Evolutionary conservation across 2,329 filamentous ascomycete genomes (phyloP), one percentile per base, ranked within the genome.

Genomic region (Microcyclospora tardicrescens): DNA sequence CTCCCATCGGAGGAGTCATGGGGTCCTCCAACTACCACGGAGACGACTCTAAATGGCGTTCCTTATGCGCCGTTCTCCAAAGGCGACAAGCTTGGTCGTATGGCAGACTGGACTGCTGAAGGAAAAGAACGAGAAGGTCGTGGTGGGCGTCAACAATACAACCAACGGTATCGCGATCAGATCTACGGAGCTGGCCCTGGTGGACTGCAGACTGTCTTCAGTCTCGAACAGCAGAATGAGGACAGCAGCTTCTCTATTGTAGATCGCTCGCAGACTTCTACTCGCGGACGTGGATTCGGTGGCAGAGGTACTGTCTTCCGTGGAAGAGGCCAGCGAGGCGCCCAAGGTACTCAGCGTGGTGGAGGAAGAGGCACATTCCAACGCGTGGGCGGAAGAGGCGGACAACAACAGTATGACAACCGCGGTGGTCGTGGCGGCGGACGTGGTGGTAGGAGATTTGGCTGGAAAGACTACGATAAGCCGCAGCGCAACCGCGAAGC

Each of bases 401-500:
- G 77, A 38, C 77, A 84, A 56, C 71, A 75, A 52, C 73, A 74
- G 49, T 84, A 86, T 57, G 82, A 91, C 55, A 76, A 76, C 57
- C 72, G 79, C 45, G 71, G 73, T 43, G 81, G 73, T 38, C 76
- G 79, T 39, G 78, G 79, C 54, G 19, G 19, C 19, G 77, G 78
- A 34, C 70, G 82, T 48, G 79, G 84, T 44, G 83, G 84, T 37
- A 81, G 91, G 51, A 79, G 91, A 52, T 95, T 95, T 57, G 91
- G 91, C 60, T 96, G 91, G 89, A 93, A 91, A 67, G 91, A 98
- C 62, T 94, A 86, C 61, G 91, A 98, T 70, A 96, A 96, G 78
- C 91, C 91, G 44, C 77, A 89, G 62, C 81, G 91, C 57, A 95
- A 93, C 66, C 84, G 91, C 44, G 91, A 98, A 67, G 83, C 89